Conservation (phyloP, 2,329 filamentous ascomycete species). For the Stachybotrys echinatus region DNA sequence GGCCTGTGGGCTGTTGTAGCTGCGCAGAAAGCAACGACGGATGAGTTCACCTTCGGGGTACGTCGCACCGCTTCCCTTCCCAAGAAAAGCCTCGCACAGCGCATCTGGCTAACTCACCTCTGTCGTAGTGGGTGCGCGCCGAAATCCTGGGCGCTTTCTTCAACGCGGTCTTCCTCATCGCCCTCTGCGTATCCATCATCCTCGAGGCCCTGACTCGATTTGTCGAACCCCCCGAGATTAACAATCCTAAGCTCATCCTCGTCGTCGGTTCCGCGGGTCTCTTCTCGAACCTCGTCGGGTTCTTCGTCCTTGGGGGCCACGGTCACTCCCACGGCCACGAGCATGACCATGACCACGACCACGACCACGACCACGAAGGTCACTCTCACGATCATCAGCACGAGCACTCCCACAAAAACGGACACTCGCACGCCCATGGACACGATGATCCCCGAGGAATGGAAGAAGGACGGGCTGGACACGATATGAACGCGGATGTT, state of each 20-base stretch:
- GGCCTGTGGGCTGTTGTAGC: slow-evolving; percentile 94
- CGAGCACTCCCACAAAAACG: slow-evolving; percentile 46
- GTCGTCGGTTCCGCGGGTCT: slow-evolving; percentile 85
- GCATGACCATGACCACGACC: slow-evolving; percentile 48
- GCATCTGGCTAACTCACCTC: slow-evolving; percentile 13
- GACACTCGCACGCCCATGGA: slow-evolving; percentile 30
- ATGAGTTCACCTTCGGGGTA: slow-evolving; percentile 93
- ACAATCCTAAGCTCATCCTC: slow-evolving; percentile 79
- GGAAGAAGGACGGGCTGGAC: slow-evolving; percentile 45
- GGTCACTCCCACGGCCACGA: slow-evolving; percentile 71
- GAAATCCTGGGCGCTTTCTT: slow-evolving; percentile 95
- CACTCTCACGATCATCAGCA: slow-evolving; percentile 46
- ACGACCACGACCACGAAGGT: slow-evolving; percentile 32
- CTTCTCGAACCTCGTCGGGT: slow-evolving; percentile 80
- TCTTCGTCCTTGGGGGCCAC: slow-evolving; percentile 90
- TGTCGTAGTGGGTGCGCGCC: slow-evolving; percentile 79
- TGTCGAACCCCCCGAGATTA: slow-evolving; percentile 83
- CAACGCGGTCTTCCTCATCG: slow-evolving; percentile 96
- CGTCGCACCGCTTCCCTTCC: slow-evolving; percentile 25
- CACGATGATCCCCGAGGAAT: slow-evolving; percentile 32
- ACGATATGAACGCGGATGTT: slow-evolving; percentile 30
- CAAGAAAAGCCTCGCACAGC: not conserved
- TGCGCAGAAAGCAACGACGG: slow-evolving; percentile 76
- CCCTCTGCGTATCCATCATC: slow-evolving; percentile 92
- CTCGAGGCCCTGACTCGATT: slow-evolving; percentile 91